Base-by-base conservation (phyloP, 2,329 filamentous ascomycete species). In the Alternaria burnsii region DNA sequence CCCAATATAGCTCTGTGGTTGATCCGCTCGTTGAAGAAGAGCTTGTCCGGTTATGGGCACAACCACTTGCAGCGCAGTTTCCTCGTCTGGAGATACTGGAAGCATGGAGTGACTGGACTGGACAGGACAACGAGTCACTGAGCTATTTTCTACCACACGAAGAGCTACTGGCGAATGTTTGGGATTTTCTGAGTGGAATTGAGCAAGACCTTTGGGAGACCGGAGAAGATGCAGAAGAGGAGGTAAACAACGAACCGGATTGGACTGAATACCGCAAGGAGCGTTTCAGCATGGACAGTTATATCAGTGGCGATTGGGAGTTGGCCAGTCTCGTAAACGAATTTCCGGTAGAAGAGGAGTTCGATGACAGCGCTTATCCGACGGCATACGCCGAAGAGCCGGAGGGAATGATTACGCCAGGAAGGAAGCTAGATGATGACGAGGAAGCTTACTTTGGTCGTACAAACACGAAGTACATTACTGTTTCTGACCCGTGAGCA, bases 161-260 rank as follows among this genome's bases (percentile, higher is more conserved):
- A 34, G 74, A 75, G 38, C 58, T 74, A 8, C 54, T 76, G 2
- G 74, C 71, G 20, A 70, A 59, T 14, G 74, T 66, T 2, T 77
- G 75, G 74, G 75, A 76, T 38, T 78, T 78, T 43, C 44, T 78
- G 28, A 74, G 70, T 36, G 74, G 75, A 12, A 61, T 72, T 18
- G 74, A 76, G 44, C 75, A 78, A 44, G 71, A 76, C 55, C 60
- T 77, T 3, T 77, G 74, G 75, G 69, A 72, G 22, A 71, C 71
- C n/a, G 71, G 67, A 12, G 63, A 66, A n/a, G 62, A 70, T n/a
- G 38, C 38, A 41, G 63, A 67, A 5, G 58, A 68, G 9, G 58
- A 59, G n/a, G n/a, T 48, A 26, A 40, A 24, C 14, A 18, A 34
- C 28, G 58, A 51, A 12, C 28, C 34, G 7, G 32, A 52, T 5